Evolutionary conservation across 305 asterid genomes (phyloP), one percentile per base, ranked within the genome.

Genomic region (Rubia peregrina): DNA sequence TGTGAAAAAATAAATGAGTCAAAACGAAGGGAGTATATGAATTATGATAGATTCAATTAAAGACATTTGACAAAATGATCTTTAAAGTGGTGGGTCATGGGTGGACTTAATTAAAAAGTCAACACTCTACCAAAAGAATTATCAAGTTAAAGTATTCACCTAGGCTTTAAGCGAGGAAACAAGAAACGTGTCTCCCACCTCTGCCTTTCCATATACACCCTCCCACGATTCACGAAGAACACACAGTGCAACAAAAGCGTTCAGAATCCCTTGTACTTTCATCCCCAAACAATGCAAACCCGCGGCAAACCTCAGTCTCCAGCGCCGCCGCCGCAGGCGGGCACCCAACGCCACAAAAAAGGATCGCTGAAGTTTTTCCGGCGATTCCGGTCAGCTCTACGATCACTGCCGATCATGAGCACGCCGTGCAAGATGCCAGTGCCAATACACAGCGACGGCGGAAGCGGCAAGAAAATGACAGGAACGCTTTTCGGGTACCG

Each of bases 341-440:
- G 76, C 33, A 70, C 81, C 8, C 85, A 71, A 6, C 33, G 87
- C 70, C 77, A 73, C 42, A 85, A 81, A 67, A 92, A 84, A n/a
- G 73, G 61, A 43, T 85, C 87, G 0, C 82, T 90, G 16, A 86
- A 86, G 38, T 74, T 92, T 0, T 85, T 87, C 83, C 85, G 88
- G 0, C 92, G 92, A 0, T 78, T 92, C 49, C 84, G 74, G 75
- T 90, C 96, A 12, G 86, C 87, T 9, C 88, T 92, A 81, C 79
- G 90, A 21, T 92, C 98, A 2, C 88, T 92, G 36, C 96, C 96
- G 0, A 93, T 90, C 73, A 87, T 90, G 75, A 92, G 65, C 68
- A 84, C 96, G 5, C 95, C 96, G 0, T 92, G 98, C 78, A 89
- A 83, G 78, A 88, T 92, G 95, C 98, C 98, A 0, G 86, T 65